Conservation (phyloP, 768 basidiomycete genomes). For the Boletus sensibilis region DNA sequence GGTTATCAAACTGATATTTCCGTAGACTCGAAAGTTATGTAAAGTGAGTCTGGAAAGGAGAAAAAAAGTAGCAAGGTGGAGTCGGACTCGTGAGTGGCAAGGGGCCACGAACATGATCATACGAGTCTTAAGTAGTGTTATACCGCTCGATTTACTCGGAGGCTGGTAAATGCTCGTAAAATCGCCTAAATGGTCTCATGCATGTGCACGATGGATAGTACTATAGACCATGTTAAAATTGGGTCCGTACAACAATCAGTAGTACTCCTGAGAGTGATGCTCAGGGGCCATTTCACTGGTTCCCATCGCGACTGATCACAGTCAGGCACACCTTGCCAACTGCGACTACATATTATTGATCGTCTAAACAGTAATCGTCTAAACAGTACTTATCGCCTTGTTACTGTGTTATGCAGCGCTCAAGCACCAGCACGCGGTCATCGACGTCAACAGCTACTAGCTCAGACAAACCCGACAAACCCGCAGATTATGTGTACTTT, state of each 20-base stretch:
- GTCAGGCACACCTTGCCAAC: background rate
- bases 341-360: background rate
- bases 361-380: background rate
- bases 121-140: no score
- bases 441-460: conserved; percentile 22
- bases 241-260: background rate
- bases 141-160: no score
- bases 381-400: background rate
- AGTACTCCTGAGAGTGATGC: background rate
- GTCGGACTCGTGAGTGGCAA: background rate
- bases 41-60: background rate
- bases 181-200: no score
- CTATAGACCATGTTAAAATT: no score
- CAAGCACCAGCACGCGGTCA: conserved; percentile 31
- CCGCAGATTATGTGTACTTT: conserved; percentile 87
- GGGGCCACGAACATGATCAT: no score
- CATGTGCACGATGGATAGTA: no score
- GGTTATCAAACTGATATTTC: background rate
- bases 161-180: no score
- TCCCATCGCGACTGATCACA: conserved; percentile 18
- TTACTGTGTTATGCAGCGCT: conserved; percentile 28
- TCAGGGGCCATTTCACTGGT: conserved; percentile 4
- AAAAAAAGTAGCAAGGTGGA: background rate
- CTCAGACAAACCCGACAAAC: conserved; percentile 42
- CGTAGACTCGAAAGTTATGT: background rate